Base-by-base conservation (phyloP, 2,329 filamentous ascomycete genomes). In the Decorospora gaudefroyi region DNA sequence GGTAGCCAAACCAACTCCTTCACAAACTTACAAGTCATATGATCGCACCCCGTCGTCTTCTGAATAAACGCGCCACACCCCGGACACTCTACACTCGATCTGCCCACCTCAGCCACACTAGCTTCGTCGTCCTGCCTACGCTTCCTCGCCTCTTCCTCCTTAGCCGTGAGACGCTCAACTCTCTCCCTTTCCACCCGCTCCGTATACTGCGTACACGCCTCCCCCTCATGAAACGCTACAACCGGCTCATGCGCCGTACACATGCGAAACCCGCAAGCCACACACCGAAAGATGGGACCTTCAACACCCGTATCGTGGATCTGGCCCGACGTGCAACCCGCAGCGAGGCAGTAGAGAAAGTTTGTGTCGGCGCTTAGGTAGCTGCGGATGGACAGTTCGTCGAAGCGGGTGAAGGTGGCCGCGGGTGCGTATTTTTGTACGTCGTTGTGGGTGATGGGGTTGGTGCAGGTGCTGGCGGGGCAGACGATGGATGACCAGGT, bases 151-250 rank as follows among this genome's bases (percentile, higher is more conserved):
- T 17, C 11, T n/a, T 31, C 22, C 11, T 27, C 11, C 19, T 10
- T 22, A 9, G 37, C 37, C 15, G n/a, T n/a, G n/a, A n/a, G n/a
- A n/a, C n/a, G n/a, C n/a, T 16, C 35, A 8, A 19, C 6, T 10
- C 22, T 16, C 6, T 46, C 35, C 5, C 21, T 12, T 4, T 37
- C 17, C 1, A 32, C 12, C 1, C 45, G 45, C 25, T 22, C 12
- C 3, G 2, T 15, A n/a, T 49, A 52, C 4, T 42, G 29, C 1
- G 27, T 9, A 6, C 38, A 49, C 0, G 28, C 19, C 10, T 52
- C 45, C 8, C 36, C 12, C 2, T 36, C 35, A 37, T 52, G 49
- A n/a, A 52, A 49, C 0, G 45, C 23, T 16, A 49, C 13, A 0
- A 15, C 6, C 0, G 26, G 28, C 1, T 45, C n/a, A 19, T 44